phyloP scores from a whole-genome alignment of 345 rosid species.

The Populus euphratica region DNA sequence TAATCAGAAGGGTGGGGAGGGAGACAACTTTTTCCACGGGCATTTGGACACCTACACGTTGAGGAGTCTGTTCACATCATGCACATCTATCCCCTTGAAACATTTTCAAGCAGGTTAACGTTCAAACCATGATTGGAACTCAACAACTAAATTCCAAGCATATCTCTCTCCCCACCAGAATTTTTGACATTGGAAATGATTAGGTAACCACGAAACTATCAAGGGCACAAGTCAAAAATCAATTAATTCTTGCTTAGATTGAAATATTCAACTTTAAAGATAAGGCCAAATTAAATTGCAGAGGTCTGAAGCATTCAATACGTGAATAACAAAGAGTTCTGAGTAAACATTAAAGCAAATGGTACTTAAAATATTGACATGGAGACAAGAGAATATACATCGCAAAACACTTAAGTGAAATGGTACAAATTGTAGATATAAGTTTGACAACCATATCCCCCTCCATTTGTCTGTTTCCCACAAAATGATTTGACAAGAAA shows the following conservation, averaged over 20 bases:
- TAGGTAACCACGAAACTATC: background rate
- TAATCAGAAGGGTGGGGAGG: background rate
- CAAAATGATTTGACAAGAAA: constrained; percentile 10
- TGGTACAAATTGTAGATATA: background rate
- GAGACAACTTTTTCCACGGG: background rate
- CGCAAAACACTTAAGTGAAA: constrained; percentile 9
- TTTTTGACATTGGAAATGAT: background rate
- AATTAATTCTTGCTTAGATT: background rate
- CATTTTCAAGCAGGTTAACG: background rate
- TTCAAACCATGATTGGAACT: too few relatives aligned
- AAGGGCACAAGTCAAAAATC: background rate
- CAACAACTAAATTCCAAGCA: background rate
- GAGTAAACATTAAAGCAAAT: background rate
- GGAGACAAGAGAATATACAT: constrained; percentile 12
- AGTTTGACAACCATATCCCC: background rate
- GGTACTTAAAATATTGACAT: constrained; percentile 13
- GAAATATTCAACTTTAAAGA: background rate
- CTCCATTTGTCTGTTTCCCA: constrained; percentile 2
- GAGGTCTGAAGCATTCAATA: background rate
- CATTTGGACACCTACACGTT: background rate
- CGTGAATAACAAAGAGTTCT: constrained; percentile 5
- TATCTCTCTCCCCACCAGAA: background rate
- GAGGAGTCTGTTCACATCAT: background rate
- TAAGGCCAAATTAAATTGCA: background rate
- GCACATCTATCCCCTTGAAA: background rate